phyloP scores from a whole-genome alignment of 2,329 filamentous ascomycete genomes.

The Claviceps arundinis region DNA sequence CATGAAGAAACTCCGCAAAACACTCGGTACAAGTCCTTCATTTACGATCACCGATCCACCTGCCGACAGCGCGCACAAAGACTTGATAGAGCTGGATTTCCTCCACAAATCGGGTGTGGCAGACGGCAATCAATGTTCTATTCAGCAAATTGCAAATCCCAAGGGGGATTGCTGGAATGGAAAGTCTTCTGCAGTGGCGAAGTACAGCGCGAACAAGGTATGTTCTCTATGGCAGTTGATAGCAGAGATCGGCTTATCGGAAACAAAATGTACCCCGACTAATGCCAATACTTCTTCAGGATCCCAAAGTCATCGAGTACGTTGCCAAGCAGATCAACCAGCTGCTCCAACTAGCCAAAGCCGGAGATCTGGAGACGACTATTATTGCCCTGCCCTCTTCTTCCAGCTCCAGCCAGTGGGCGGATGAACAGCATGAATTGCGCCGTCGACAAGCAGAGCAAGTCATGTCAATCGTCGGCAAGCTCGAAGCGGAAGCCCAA shows the following conservation, averaged over 20 bases:
- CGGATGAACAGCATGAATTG: slow-evolving; percentile 27
- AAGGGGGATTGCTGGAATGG: slow-evolving; percentile 33
- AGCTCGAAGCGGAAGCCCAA: slow-evolving; percentile 11
- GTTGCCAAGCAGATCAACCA: slow-evolving; percentile 31
- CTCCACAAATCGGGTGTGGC: slow-evolving; percentile 22
- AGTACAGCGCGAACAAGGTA: not conserved
- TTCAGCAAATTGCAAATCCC: slow-evolving; percentile 28
- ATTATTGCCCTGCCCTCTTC: slow-evolving; percentile 40
- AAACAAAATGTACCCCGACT: not conserved
- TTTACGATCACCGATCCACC: slow-evolving; percentile 37
- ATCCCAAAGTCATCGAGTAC: slow-evolving; percentile 27
- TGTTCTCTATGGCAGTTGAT: no score
- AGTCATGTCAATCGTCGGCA: slow-evolving; percentile 27
- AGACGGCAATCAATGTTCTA: slow-evolving; percentile 22
- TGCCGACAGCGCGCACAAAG: slow-evolving; percentile 26
- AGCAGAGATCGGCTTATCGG: no score
- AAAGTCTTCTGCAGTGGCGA: slow-evolving; percentile 14
- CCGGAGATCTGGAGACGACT: slow-evolving; percentile 41
- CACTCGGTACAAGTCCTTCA: slow-evolving; percentile 23
- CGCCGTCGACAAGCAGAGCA: slow-evolving; percentile 36
- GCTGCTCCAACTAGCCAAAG: slow-evolving; percentile 30
- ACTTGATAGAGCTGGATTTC: slow-evolving; percentile 29
- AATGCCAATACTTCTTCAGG: slow-evolving; percentile 19
- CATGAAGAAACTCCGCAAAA: slow-evolving; percentile 28
- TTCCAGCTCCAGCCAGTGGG: slow-evolving; percentile 27